Conservation (phyloP, 2,329 filamentous ascomycete genomes). For the Phaeoacremonium minimum region DNA sequence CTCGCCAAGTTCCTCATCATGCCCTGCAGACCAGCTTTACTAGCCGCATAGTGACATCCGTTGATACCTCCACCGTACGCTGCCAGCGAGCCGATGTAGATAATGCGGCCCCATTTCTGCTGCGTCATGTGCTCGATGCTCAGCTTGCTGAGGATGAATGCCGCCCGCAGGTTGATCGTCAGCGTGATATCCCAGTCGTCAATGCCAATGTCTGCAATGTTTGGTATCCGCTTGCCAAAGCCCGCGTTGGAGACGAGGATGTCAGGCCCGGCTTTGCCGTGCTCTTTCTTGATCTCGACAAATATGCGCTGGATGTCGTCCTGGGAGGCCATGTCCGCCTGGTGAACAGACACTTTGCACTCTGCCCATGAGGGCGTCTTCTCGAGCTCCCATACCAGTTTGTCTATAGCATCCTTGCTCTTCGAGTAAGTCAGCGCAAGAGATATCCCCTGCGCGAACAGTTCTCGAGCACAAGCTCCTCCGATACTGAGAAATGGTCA, state of each 20-base stretch:
- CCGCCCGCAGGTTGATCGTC: constrained; percentile 56
- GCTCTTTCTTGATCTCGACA: constrained; percentile 44
- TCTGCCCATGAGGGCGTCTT: constrained; percentile 24
- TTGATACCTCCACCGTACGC: constrained; percentile 61
- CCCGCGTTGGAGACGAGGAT: constrained; percentile 66
- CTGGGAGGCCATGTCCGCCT: constrained; percentile 52
- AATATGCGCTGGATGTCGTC: constrained; percentile 51
- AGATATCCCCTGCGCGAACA: constrained; percentile 46
- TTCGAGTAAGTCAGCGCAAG: constrained; percentile 57
- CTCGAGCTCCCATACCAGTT: constrained; percentile 35
- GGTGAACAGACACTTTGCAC: constrained; percentile 44
- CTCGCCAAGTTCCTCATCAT: constrained; percentile 63
- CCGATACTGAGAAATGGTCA: constrained; percentile 45
- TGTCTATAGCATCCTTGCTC: constrained; percentile 39
- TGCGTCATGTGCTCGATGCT: constrained; percentile 56
- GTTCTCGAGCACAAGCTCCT: constrained; percentile 49
- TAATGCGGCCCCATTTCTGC: constrained; percentile 58
- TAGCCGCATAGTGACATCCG: constrained; percentile 56
- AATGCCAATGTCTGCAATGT: constrained; percentile 53
- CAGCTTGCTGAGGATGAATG: constrained; percentile 58
- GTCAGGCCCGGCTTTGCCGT: constrained; percentile 48
- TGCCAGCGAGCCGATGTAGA: constrained; percentile 61
- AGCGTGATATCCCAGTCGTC: constrained; percentile 63
- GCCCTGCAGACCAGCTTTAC: constrained; percentile 57
- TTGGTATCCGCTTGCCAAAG: constrained; percentile 55